Conservation (phyloP, 2,329 filamentous ascomycete genomes). For the Pseudopithomyces maydicus region DNA sequence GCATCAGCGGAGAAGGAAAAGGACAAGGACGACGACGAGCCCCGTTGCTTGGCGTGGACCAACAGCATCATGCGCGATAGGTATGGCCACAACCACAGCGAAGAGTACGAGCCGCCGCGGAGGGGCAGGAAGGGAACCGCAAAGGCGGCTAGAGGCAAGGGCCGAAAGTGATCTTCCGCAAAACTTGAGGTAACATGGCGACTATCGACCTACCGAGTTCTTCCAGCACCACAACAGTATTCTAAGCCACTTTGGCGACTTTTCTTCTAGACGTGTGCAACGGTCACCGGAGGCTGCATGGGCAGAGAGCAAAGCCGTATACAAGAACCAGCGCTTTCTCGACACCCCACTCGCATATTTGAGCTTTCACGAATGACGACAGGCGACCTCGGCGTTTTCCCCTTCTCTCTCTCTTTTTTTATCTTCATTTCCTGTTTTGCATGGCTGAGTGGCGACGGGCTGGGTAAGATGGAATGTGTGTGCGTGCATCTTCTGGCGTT, state of each 20-base stretch:
- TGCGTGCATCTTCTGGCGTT: conserved; percentile 1
- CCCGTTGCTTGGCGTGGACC: conserved; percentile 68
- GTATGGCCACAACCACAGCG: conserved; percentile 64
- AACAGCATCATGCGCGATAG: conserved; percentile 66
- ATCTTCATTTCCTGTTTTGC: no score
- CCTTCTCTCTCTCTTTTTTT: no score
- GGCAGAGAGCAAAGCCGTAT: no score
- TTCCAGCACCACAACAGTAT: neutral
- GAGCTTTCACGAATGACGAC: conserved; percentile 24
- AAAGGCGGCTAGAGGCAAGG: conserved; percentile 35
- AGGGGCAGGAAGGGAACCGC: conserved; percentile 50
- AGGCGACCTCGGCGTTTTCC: conserved; percentile 19
- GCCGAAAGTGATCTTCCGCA: conserved; percentile 23
- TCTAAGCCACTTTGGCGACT: no score
- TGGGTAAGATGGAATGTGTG: neutral
- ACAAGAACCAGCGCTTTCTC: neutral
- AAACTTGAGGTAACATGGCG: no score
- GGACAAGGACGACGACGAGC: conserved; percentile 52
- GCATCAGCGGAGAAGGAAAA: conserved; percentile 48
- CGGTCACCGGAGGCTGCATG: no score
- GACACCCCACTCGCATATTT: neutral
- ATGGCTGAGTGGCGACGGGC: neutral
- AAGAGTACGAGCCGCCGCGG: conserved; percentile 56
- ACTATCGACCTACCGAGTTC: no score
- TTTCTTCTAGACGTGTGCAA: no score